A percentile compares a stretch with the other conserved stretches of the same genome.
phyloP scores from a whole-genome alignment of 1,284 basidiomycete genomes.

The Meripilus lineatus region DNA sequence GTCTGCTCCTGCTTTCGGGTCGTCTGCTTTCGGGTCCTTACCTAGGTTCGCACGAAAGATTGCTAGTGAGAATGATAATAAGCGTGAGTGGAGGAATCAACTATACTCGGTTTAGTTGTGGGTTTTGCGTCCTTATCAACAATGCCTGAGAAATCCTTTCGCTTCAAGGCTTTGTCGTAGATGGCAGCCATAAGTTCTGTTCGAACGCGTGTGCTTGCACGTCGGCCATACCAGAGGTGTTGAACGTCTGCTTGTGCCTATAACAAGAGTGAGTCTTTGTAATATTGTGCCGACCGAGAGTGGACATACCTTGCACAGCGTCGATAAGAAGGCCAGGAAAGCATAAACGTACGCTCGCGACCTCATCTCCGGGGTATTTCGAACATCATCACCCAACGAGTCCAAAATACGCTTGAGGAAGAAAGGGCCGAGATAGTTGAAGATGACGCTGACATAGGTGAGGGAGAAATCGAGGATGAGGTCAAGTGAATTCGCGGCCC shows the following conservation, averaged over 20 bases:
- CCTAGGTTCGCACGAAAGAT: no score
- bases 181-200: slow-evolving; percentile 77
- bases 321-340: slow-evolving; percentile 56
- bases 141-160: slow-evolving; percentile 81
- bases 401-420: slow-evolving; percentile 63
- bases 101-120: background rate
- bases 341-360: slow-evolving; percentile 71
- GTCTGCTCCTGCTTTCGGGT: slow-evolving; percentile 64
- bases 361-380: slow-evolving; percentile 41
- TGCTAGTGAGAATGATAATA: background rate
- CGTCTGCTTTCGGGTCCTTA: slow-evolving; percentile 36
- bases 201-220: slow-evolving; percentile 66
- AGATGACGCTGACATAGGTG: slow-evolving; percentile 58
- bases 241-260: slow-evolving; percentile 67
- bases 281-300: no score
- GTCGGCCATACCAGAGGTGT: slow-evolving; percentile 74
- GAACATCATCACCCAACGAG: slow-evolving; percentile 25
- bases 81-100: background rate
- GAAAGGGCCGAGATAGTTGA: slow-evolving; percentile 68
- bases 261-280: slow-evolving; percentile 6
- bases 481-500: slow-evolving; percentile 70
- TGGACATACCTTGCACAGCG: slow-evolving; percentile 43
- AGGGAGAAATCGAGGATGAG: slow-evolving; percentile 63
- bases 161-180: slow-evolving; percentile 86
- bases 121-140: slow-evolving; percentile 39